Conservation (phyloP, 805 yeast genomes). For the Metschnikowia kunwiensis region DNA sequence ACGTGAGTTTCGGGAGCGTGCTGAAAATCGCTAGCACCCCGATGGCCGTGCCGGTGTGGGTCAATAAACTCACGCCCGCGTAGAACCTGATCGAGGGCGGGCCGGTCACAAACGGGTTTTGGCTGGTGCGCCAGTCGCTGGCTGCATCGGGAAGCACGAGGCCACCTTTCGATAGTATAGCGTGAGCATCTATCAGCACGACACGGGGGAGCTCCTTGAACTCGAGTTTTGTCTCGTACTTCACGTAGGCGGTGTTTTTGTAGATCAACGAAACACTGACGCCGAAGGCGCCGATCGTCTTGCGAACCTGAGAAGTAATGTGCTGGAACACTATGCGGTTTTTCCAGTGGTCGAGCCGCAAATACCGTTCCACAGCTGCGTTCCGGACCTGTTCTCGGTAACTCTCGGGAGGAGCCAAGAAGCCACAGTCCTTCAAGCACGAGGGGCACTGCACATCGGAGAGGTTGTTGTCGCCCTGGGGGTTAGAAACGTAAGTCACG, state of each 20-base stretch:
- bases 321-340: constrained; percentile 37
- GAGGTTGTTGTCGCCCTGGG: constrained; percentile 52
- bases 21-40: constrained; percentile 64
- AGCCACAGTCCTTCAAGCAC: constrained; percentile 42
- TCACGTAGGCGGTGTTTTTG: constrained; percentile 45
- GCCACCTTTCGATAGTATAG: constrained; percentile 55
- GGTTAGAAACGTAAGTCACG: too few relatives aligned
- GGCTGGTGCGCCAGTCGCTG: constrained; percentile 65
- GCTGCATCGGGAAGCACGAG: constrained; percentile 58
- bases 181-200: constrained; percentile 65
- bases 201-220: constrained; percentile 51
- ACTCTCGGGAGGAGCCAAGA: constrained; percentile 60
- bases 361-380: constrained; percentile 41
- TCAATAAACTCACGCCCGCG: constrained; percentile 58
- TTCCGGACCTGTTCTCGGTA: constrained; percentile 47
- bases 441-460: constrained; percentile 56
- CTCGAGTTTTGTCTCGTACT: constrained; percentile 47
- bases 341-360: constrained; percentile 49
- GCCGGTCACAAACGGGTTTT: constrained; percentile 62
- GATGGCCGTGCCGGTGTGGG: constrained; percentile 40
- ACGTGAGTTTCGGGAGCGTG: constrained; percentile 34
- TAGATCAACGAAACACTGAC: constrained; percentile 59
- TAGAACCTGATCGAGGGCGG: constrained; percentile 60
- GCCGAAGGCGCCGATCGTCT: constrained; percentile 46
- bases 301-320: constrained; percentile 37